A percentile compares a stretch with the other conserved stretches of the same genome.
Conservation (phyloP, 352 stramenopile species). For the Globisporangium barbulae region DNA sequence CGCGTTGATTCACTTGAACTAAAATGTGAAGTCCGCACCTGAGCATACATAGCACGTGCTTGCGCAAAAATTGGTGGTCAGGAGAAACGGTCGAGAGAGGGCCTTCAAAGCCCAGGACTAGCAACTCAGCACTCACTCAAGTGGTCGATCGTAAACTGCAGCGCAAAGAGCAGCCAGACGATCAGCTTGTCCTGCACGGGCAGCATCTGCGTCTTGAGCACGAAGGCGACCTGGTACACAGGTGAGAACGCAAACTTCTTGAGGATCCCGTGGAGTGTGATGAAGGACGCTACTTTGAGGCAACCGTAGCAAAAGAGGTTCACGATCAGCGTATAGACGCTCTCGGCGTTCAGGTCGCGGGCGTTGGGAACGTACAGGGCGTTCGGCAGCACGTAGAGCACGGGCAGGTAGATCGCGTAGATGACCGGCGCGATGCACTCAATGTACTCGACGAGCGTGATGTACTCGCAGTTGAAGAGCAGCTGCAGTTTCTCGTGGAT, state of each 20-base stretch:
- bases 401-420: constrained; percentile 25
- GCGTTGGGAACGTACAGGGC: neutral
- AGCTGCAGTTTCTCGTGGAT: constrained; percentile 34
- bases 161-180: neutral
- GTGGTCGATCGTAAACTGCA: constrained; percentile 1
- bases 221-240: neutral
- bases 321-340: neutral
- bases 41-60: neutral
- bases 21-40: neutral
- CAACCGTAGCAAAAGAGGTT: neutral
- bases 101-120: too few relatives aligned
- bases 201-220: constrained; percentile 4
- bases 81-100: neutral
- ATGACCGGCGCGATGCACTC: constrained; percentile 32
- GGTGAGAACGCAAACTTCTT: neutral
- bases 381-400: neutral
- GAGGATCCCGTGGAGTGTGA: neutral
- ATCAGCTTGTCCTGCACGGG: neutral
- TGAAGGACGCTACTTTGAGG: neutral
- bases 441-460: constrained; percentile 28
- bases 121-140: neutral
- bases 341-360: neutral
- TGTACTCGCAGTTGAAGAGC: constrained; percentile 40
- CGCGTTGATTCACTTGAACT: neutral
- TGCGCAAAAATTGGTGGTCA: neutral